Percentiles rank a stretch among this genome's conserved stretches.
Conservation (phyloP, 305 asterid genomes). For the Ilex paraguariensis region DNA sequence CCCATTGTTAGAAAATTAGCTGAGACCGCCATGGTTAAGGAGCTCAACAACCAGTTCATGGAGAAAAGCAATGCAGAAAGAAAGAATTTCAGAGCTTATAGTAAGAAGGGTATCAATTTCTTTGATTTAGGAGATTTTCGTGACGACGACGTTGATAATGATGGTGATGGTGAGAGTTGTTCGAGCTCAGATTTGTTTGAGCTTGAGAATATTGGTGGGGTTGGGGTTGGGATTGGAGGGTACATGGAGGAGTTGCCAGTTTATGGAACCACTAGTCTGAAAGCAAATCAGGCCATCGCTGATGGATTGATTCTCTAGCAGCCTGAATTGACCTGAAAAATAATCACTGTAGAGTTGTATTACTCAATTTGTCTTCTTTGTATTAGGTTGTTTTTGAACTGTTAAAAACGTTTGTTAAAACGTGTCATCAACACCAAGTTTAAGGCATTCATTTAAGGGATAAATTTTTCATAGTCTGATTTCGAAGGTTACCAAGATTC, state of each 20-base stretch:
- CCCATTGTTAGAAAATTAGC: conserved; percentile 16
- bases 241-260: conserved; percentile 74
- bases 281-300: conserved; percentile 53
- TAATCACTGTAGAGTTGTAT: conserved; percentile 5
- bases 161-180: conserved; percentile 46
- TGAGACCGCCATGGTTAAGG: background rate
- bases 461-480: background rate
- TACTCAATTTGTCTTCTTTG: background rate
- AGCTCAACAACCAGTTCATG: conserved; percentile 31
- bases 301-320: conserved; percentile 26
- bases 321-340: background rate
- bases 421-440: conserved; percentile 8
- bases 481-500: background rate
- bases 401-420: too few relatives aligned
- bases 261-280: conserved; percentile 66
- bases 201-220: conserved; percentile 58
- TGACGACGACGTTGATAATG: conserved; percentile 30
- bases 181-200: conserved; percentile 90
- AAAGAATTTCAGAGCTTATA: conserved; percentile 27
- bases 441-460: background rate
- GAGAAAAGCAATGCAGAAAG: conserved; percentile 35
- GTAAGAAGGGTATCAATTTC: conserved; percentile 27
- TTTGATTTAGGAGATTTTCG: conserved; percentile 30
- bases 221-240: conserved; percentile 28
- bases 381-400: background rate